Base-by-base conservation (phyloP, 2,329 filamentous ascomycete genomes). In the Mycogone perniciosa region DNA sequence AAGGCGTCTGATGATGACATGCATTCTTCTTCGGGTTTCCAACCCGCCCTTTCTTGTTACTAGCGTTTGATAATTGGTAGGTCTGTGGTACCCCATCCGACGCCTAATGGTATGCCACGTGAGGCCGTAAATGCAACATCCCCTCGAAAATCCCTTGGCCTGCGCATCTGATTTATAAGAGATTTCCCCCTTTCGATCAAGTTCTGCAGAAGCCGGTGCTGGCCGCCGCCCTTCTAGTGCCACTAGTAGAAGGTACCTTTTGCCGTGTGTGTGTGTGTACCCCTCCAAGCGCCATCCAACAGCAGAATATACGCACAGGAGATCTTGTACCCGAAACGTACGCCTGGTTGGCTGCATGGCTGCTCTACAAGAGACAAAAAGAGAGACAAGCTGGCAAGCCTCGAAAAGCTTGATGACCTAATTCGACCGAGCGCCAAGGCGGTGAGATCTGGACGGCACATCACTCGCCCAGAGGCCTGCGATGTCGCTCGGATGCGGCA, bases 111-210 rank as follows among this genome's bases (percentile, higher is more conserved):
- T 20, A 20, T 20, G 20, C 20, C 3, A 20, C 20, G 20, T 20
- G 20, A 20, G 20, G 20, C 20, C 20, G 20, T 20, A 20, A 20
- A 20, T 20, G 20, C 20, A 20, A 20, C 20, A 20, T 20, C 20
- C 20, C 20, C 20, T 20, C 20, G 20, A 20, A 20, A 20, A 20
- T 20, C 20, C 20, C 20, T 20, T 20, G 20, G 20, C 20, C 20
- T 20, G 20, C 20, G 37, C 39, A 13, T 47, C 39, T 42, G 44
- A 48, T 52, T 48, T 52, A 40, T 52, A 48, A 48, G 39, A 51
- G 40, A 34, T 34, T 44, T 31, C 45, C 31, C 33, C 37, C 5
- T 8, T 33, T 33, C 7, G 11, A 11, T 10, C 13, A 38, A 27
- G 10, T 44, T 39, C 40, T 9, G 38, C 20, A 20, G 20, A 40